A percentile compares a stretch with the other conserved stretches of the same genome.
Evolutionary conservation across 2,329 filamentous ascomycete species (phyloP).

Genomic region (Diaporthe amygdali): DNA sequence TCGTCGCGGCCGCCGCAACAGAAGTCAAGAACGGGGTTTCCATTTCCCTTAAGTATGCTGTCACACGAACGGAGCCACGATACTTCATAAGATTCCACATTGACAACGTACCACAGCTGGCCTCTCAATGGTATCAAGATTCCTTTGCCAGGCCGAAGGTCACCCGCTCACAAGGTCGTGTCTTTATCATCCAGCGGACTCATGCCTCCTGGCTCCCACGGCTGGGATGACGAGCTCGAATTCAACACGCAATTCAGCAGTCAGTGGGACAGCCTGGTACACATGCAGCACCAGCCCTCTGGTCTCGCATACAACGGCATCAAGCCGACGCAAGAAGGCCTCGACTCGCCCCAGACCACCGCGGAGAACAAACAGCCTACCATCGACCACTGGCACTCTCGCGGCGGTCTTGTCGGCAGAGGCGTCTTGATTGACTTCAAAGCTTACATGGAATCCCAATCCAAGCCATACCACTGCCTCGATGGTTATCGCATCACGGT

Average conservation of each 20-base stretch:
- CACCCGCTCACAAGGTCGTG: slow-evolving; percentile 41
- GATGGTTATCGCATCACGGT: slow-evolving; percentile 25
- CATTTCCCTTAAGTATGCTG: slow-evolving; percentile 55
- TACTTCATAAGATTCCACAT: not conserved
- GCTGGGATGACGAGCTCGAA: slow-evolving; percentile 54
- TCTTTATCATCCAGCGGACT: slow-evolving; percentile 39
- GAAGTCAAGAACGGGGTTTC: slow-evolving; percentile 55
- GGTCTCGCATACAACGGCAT: slow-evolving; percentile 56
- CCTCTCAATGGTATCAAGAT: slow-evolving; percentile 47
- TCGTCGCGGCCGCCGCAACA: slow-evolving; percentile 44
- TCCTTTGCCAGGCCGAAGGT: slow-evolving; percentile 39
- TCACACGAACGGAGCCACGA: not conserved
- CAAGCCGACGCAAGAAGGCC: slow-evolving; percentile 40
- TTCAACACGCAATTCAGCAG: slow-evolving; percentile 62
- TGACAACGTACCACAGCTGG: slow-evolving; percentile 38
- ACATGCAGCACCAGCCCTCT: slow-evolving; percentile 50
- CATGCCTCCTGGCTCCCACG: slow-evolving; percentile 30
- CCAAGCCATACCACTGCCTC: slow-evolving; percentile 10
- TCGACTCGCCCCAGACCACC: slow-evolving; percentile 34
- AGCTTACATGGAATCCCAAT: slow-evolving; percentile 24
- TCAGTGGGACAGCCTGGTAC: slow-evolving; percentile 61
- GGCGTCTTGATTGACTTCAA: slow-evolving; percentile 52
- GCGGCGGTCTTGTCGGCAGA: slow-evolving; percentile 47
- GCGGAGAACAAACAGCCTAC: slow-evolving; percentile 42
- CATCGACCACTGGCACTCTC: slow-evolving; percentile 36